Conservation (phyloP, 2,329 filamentous ascomycete genomes). For the Endothia cerciana region DNA sequence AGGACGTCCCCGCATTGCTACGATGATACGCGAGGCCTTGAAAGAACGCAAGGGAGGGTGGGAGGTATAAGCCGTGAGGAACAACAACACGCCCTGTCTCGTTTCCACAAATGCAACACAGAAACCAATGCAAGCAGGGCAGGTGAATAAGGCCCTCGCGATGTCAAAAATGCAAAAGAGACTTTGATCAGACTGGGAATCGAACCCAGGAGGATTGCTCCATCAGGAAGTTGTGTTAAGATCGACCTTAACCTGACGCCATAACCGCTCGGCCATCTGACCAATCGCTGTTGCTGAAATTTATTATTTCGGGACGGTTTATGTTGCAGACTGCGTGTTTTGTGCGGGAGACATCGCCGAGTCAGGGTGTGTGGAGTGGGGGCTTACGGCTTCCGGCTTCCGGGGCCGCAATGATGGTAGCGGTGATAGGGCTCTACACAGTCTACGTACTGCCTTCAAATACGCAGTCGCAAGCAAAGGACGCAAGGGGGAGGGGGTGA, state of each 20-base stretch:
- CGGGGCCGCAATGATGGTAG: no score
- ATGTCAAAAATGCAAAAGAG: neutral
- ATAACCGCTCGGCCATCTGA: conserved; percentile 15
- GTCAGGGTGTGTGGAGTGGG: neutral
- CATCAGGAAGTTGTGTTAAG: conserved; percentile 10
- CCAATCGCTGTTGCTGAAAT: conserved; percentile 1
- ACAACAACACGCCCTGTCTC: no score
- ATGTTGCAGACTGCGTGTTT: neutral
- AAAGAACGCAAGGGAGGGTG: no score
- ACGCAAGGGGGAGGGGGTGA: no score
- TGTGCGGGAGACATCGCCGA: no score
- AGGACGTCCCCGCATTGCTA: no score
- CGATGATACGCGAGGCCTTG: no score
- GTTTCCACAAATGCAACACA: neutral
- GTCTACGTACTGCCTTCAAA: no score
- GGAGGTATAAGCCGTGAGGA: no score
- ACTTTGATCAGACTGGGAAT: conserved; percentile 5
- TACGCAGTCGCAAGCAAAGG: no score
- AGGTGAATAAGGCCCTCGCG: neutral
- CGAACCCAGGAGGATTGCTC: conserved; percentile 6
- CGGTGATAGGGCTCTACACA: no score
- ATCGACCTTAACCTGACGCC: conserved; percentile 10
- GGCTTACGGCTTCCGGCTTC: no score
- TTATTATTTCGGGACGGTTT: neutral
- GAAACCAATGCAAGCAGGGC: neutral